phyloP scores from a whole-genome alignment of 148 eudicot species.

The Fallopia convolvulus region DNA sequence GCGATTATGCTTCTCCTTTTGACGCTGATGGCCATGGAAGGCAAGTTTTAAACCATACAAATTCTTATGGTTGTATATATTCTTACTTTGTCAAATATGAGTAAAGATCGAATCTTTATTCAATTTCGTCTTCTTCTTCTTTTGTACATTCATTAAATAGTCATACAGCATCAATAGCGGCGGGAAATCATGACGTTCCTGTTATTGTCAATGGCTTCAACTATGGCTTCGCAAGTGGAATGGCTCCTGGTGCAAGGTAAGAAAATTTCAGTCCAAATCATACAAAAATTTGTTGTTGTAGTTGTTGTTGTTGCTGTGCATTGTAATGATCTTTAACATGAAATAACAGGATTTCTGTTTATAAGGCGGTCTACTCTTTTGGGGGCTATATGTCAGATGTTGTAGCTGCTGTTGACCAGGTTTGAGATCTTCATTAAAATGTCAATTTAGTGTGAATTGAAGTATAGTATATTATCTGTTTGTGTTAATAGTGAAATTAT shows the following conservation, averaged over 20 bases:
- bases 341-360: conserved; percentile 48
- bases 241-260: conserved; percentile 76
- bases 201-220: conserved; percentile 49
- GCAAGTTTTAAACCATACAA: conserved; percentile 22
- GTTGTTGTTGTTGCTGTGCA: neutral
- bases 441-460: neutral
- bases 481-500: neutral
- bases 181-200: conserved; percentile 45
- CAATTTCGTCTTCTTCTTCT: neutral
- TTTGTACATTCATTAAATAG: conserved; percentile 18
- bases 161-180: conserved; percentile 67
- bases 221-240: conserved; percentile 70
- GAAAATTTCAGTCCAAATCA: neutral
- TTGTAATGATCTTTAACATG: neutral
- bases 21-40: conserved; percentile 85
- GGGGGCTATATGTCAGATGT: conserved; percentile 76
- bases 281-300: neutral
- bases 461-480: neutral
- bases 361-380: conserved; percentile 58
- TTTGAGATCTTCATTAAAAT: neutral
- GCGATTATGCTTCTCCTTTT: conserved; percentile 62
- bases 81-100: neutral
- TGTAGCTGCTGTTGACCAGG: conserved; percentile 76
- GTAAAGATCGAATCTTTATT: neutral
- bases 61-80: neutral